Evolutionary conservation across 163 green algal species (phyloP).

Genomic region (Chlamydomonas reinhardtii): DNA sequence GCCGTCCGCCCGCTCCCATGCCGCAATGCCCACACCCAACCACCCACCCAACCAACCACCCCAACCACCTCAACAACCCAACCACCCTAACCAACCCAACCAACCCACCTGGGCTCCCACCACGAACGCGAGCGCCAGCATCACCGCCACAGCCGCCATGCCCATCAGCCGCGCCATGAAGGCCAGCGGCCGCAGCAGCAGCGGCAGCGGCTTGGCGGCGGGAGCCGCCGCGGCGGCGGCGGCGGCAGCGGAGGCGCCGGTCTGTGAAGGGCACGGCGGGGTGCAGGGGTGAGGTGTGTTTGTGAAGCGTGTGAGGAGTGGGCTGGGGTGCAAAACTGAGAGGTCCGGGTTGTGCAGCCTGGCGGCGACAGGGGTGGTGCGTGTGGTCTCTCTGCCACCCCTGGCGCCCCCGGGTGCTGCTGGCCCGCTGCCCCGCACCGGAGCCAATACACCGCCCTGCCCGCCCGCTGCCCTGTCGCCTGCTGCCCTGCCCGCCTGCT

Average conservation of each 20-base stretch:
- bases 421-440: too few relatives aligned
- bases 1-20: too few relatives aligned
- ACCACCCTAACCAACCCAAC: background rate
- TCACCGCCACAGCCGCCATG: conserved; percentile 41
- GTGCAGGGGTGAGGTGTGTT: background rate
- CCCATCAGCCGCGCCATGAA: conserved; percentile 51
- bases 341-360: too few relatives aligned
- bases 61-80: background rate
- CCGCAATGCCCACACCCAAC: background rate
- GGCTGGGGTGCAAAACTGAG: too few relatives aligned
- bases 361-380: too few relatives aligned
- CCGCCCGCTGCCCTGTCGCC: too few relatives aligned
- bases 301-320: too few relatives aligned
- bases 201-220: background rate
- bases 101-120: conserved; percentile 62
- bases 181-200: conserved; percentile 30
- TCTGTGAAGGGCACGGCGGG: background rate
- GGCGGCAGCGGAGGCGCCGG: background rate
- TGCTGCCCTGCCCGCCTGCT: too few relatives aligned
- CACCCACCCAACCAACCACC: background rate
- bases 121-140: conserved; percentile 64
- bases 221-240: background rate
- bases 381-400: too few relatives aligned
- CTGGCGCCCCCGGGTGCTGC: too few relatives aligned
- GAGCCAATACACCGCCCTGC: too few relatives aligned